phyloP scores from a whole-genome alignment of 805 yeast species.

The Monosporozyma aerobia region DNA sequence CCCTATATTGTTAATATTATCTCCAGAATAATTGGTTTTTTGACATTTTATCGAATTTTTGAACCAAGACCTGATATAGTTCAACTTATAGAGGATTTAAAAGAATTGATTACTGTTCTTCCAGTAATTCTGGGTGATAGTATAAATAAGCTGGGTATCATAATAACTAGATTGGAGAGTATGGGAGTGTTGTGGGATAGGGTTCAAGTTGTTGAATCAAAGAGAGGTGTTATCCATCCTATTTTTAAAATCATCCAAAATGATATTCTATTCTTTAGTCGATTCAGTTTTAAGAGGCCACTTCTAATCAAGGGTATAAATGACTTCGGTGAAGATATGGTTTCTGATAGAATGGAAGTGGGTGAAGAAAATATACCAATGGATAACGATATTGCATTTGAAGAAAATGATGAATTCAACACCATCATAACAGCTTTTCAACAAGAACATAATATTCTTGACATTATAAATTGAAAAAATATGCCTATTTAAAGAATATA shows the following conservation, averaged over 20 bases:
- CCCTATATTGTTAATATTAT: conserved; percentile 18
- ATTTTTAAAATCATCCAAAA: conserved; percentile 19
- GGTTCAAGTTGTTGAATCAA: conserved; percentile 15
- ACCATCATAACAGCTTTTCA: conserved; percentile 16
- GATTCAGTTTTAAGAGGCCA: conserved; percentile 6
- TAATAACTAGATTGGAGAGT: conserved; percentile 15
- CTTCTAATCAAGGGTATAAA: conserved; percentile 6
- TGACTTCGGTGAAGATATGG: not conserved
- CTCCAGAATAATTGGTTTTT: conserved; percentile 18
- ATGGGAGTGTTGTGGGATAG: conserved; percentile 18
- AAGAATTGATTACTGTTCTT: conserved; percentile 13
- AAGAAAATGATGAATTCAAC: conserved; percentile 9
- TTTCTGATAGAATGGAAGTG: not conserved
- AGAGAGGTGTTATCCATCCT: conserved; percentile 18
- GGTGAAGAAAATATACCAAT: conserved; percentile 5
- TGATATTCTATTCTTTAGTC: conserved; percentile 15
- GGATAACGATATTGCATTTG: conserved; percentile 1
- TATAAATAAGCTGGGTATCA: conserved; percentile 6
- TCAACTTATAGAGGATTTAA: conserved; percentile 15
- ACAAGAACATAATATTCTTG: conserved; percentile 11
- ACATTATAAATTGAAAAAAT: conserved; percentile 4
- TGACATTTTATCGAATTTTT: conserved; percentile 19
- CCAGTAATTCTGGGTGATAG: conserved; percentile 12
- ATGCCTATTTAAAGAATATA: no score
- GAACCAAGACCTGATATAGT: conserved; percentile 11